Base-by-base conservation (phyloP, 1,284 basidiomycete species). In the Mycosarcoma mackinlayi region DNA sequence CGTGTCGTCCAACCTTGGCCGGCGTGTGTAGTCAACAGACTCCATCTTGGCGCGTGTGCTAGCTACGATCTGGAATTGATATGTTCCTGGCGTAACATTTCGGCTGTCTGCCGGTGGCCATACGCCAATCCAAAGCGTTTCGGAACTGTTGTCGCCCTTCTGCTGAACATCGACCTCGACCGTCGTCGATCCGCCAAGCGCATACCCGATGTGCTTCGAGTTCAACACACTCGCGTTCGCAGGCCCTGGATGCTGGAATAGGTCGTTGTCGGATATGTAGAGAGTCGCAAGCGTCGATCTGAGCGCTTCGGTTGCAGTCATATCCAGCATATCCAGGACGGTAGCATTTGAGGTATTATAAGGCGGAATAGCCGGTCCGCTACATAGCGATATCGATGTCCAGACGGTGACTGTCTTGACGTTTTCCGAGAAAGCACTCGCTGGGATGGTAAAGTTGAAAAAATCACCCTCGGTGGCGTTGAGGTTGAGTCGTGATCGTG, bases 1-100 rank as follows among this genome's bases (percentile, higher is more conserved):
- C 2, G 82, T 75, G 38, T 84, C 84, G 34, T 82, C 78, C 35
- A 81, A 62, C n/a, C 56, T 53, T 10, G 73, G 53, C 18, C 69
- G 37, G 10, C 62, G 56, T 11, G 54, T 56, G 18, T 49, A 48
- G 33, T 69, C 75, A 27, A 77, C 72, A 8, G 49, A 54, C 52
- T 72, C 69, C 57, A 78, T 58, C 57, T 65, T 67, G 16, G 69
- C 69, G 11, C 28, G 33, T 4, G 73, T 75, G 24, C 67, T 69
- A 0, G 67, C 62, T 0, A 67, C 59, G 27, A 76, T 48, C 45
- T 76, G 73, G 27, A 74, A 52, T 35, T 66, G 58, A 55, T 72
- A 75, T 4, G 51, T 54, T 6, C 75, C 75, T 4, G 61, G 42
- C 1, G 67, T 63, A 23, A 55, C 38, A 18, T 61, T 64, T 16